These are phyloP conservation scores for Nadsonia commutata DNA, from an alignment of 1,139 yeast species.

Conservation along the genomic window DNA sequence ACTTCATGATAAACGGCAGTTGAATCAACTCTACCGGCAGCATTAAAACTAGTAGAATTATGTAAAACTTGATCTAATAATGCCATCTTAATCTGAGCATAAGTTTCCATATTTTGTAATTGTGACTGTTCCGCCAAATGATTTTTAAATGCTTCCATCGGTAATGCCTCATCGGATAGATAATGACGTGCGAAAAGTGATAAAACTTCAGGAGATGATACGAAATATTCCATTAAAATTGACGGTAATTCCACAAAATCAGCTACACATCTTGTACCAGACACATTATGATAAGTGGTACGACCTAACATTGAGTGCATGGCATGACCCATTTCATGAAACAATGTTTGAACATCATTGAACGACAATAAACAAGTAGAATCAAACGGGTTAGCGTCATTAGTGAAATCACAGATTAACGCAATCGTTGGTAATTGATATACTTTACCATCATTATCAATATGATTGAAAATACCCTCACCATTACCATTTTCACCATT, in stretches of 20 bases:
- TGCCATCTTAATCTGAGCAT: conserved; percentile 83
- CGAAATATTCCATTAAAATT: conserved; percentile 86
- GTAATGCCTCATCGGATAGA: conserved; percentile 49
- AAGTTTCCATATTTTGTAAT: conserved; percentile 59
- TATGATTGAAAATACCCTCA: conserved; percentile 3
- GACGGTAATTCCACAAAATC: conserved; percentile 96
- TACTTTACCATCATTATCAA: conserved; percentile 26
- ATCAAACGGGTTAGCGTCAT: conserved; percentile 17
- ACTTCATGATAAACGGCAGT: conserved; percentile 49
- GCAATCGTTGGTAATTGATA: conserved; percentile 85
- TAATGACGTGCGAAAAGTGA: conserved; percentile 62
- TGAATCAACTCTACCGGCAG: conserved; percentile 24
- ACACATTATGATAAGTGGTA: conserved; percentile 75
- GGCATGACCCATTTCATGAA: conserved; percentile 99
- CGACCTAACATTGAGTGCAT: conserved; percentile 95
- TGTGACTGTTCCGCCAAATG: conserved; percentile 40
- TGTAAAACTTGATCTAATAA: conserved; percentile 74
- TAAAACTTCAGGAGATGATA: conserved; percentile 66
- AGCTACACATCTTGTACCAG: conserved; percentile 91
- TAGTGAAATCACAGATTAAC: conserved; percentile 71
- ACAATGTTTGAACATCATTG: conserved; percentile 79
- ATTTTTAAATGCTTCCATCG: conserved; percentile 32
- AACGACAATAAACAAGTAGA: conserved; percentile 40
- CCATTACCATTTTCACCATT: conserved; percentile 5
- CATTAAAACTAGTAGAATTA: conserved; percentile 24